Evolutionary conservation across 257 asterid species (phyloP).

Genomic region (Solanum virginianum): DNA sequence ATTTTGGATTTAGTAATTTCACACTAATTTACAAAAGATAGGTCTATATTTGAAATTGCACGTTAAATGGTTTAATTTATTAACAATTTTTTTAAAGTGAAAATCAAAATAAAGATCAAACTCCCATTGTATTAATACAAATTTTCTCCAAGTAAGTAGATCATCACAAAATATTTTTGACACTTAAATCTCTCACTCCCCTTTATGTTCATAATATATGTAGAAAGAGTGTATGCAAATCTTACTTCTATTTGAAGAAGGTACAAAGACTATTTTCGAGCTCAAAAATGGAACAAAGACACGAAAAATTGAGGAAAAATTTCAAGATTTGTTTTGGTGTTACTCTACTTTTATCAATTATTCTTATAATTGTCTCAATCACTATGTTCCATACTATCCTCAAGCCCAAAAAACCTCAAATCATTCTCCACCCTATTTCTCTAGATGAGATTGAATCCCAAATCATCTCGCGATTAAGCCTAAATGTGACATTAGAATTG

Average conservation of each 20-base stretch:
- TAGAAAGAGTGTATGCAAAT: not conserved
- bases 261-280: not conserved
- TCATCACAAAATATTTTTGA: not conserved
- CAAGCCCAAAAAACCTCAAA: slow-evolving; percentile 11
- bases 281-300: not conserved
- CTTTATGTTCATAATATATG: not conserved
- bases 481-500: slow-evolving; percentile 2
- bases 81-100: not conserved
- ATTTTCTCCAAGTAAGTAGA: not conserved
- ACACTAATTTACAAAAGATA: not conserved
- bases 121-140: not conserved
- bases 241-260: not conserved
- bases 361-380: not conserved
- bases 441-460: slow-evolving; percentile 2
- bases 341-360: not conserved
- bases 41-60: not conserved
- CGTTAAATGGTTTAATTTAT: not conserved
- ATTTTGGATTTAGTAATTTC: not conserved
- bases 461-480: not conserved
- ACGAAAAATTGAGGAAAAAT: not conserved
- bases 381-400: not conserved
- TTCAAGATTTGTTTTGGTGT: slow-evolving; percentile 6
- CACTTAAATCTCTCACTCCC: not conserved
- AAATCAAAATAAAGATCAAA: not conserved
- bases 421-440: not conserved